phyloP scores from a whole-genome alignment of 306 rosid genomes.

The Trifolium subterraneum region DNA sequence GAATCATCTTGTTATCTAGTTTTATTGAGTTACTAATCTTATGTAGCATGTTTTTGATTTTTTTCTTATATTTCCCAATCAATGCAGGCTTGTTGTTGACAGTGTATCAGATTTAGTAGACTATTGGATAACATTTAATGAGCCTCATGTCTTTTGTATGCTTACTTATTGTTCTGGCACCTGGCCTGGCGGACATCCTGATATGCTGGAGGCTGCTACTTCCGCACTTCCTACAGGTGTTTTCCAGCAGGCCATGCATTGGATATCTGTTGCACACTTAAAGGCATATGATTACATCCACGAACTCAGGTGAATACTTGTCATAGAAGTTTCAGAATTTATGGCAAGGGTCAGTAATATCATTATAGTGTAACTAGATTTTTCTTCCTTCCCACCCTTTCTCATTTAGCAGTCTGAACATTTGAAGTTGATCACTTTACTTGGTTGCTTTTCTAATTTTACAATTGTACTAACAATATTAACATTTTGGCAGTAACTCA shows the following conservation, averaged over 20 bases:
- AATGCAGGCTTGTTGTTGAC: constrained; percentile 84
- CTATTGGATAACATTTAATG: constrained; percentile 95
- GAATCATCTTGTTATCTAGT: not conserved
- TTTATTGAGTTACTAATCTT: constrained; percentile 11
- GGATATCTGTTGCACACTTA: constrained; percentile 90
- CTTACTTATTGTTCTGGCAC: constrained; percentile 95
- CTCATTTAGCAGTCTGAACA: constrained; percentile 16
- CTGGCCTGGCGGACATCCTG: constrained; percentile 99
- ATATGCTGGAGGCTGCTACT: constrained; percentile 90
- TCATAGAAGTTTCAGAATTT: constrained; percentile 42
- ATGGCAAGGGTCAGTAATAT: constrained; percentile 11
- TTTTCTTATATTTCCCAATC: constrained; percentile 35
- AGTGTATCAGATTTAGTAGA: constrained; percentile 75
- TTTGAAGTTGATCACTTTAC: constrained; percentile 34
- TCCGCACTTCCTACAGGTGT: constrained; percentile 94
- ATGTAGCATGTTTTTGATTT: not conserved
- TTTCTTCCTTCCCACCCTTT: constrained; percentile 27
- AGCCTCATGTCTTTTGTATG: constrained; percentile 89
- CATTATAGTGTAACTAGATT: not conserved
- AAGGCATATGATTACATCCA: constrained; percentile 92
- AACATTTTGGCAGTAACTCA: constrained; percentile 51
- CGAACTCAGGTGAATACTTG: constrained; percentile 63
- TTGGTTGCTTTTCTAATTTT: constrained; percentile 34
- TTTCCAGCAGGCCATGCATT: constrained; percentile 94
- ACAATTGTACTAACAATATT: constrained; percentile 35